Conservation (phyloP, 2,329 filamentous ascomycete species). For the Nemania abortiva region DNA sequence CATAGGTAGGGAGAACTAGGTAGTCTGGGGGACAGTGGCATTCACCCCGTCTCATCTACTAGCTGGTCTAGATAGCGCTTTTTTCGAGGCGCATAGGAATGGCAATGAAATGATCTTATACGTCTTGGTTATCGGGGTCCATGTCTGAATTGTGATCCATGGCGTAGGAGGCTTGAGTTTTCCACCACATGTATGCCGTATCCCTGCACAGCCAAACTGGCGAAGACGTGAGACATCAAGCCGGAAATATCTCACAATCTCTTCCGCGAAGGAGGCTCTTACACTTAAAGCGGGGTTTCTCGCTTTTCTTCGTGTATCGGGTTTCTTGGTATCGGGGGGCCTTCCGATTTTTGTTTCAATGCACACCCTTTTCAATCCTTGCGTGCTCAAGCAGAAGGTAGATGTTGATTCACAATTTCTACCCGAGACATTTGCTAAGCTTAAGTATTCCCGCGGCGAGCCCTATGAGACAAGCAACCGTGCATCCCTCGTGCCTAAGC, state of each 20-base stretch:
- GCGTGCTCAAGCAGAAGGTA: too few relatives aligned
- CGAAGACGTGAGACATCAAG: too few relatives aligned
- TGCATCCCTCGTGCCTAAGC: background rate
- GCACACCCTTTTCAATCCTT: too few relatives aligned
- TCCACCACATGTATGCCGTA: background rate
- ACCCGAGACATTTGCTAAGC: background rate
- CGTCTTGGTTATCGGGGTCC: background rate
- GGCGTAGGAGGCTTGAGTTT: background rate
- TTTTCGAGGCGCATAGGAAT: constrained; percentile 7
- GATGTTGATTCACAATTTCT: background rate
- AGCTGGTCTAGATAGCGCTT: constrained; percentile 33
- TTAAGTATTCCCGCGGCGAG: too few relatives aligned
- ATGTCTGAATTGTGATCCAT: background rate
- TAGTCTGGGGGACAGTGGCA: constrained; percentile 7
- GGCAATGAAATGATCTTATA: constrained; percentile 15
- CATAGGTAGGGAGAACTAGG: constrained; percentile 26
- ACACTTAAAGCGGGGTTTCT: too few relatives aligned
- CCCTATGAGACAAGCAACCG: too few relatives aligned
- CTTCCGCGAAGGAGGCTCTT: too few relatives aligned
- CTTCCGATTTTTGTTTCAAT: too few relatives aligned
- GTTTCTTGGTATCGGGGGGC: too few relatives aligned
- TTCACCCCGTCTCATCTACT: constrained; percentile 23
- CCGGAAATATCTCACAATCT: too few relatives aligned
- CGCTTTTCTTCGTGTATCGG: too few relatives aligned
- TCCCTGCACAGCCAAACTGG: too few relatives aligned